A percentile compares a stretch with the other conserved stretches of the same genome.
phyloP scores from a whole-genome alignment of 2,329 filamentous ascomycete species.

The Tothia fuscella region DNA sequence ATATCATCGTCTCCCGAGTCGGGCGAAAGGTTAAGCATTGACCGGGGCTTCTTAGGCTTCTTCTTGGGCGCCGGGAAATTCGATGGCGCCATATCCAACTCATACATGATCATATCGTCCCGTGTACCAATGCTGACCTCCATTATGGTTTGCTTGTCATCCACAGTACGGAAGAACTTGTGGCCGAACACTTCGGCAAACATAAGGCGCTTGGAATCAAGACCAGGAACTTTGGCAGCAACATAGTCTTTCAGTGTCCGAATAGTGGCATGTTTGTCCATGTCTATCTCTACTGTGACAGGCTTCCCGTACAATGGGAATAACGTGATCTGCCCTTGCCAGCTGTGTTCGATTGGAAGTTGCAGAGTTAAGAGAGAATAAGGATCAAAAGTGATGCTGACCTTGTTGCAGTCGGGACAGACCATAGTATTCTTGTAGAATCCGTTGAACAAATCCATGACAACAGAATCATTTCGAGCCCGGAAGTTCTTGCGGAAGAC shows the following conservation, averaged over 20 bases:
- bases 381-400: constrained; percentile 97
- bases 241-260: constrained; percentile 53
- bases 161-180: constrained; percentile 78
- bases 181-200: constrained; percentile 70
- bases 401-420: constrained; percentile 81
- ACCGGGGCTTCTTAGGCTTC: constrained; percentile 27
- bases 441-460: constrained; percentile 90
- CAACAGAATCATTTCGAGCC: constrained; percentile 84
- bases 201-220: constrained; percentile 53
- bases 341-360: constrained; percentile 74
- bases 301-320: constrained; percentile 63
- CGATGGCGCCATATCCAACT: constrained; percentile 67
- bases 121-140: constrained; percentile 53
- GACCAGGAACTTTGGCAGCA: constrained; percentile 38
- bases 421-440: constrained; percentile 97
- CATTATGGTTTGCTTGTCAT: constrained; percentile 54
- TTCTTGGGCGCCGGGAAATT: constrained; percentile 56
- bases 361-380: constrained; percentile 92
- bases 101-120: constrained; percentile 60
- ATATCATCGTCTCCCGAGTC: constrained; percentile 27
- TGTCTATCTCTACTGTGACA: constrained; percentile 62
- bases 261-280: constrained; percentile 64
- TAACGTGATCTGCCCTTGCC: constrained; percentile 63
- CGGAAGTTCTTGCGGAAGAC: constrained; percentile 88
- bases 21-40: constrained; percentile 37